Evolutionary conservation across 768 basidiomycete species (phyloP), one percentile per base, ranked within the genome.

Genomic region (Podaxis rugospora): DNA sequence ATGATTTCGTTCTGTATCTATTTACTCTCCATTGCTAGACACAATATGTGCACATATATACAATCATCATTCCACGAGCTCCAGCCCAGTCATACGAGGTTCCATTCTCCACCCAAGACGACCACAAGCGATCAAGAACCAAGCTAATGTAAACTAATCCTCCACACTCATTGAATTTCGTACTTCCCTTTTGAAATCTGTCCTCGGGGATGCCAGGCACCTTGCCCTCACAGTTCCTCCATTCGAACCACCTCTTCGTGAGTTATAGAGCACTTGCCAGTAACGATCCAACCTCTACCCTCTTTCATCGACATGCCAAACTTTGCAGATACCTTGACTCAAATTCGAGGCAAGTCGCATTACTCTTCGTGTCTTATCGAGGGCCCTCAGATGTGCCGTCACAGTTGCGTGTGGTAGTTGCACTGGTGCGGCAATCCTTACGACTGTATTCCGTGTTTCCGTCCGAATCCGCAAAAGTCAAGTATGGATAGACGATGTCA

Each of bases 11-110:
- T 37, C 46, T 14, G 25, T 39, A n/a, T 9, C 53, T 35, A 23
- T 53, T 65, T 42, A 51, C 50, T 63, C 25, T 63, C 57, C 51
- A 54, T 63, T 60, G 64, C 61, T 39, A 64, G 64, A 57, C 54
- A 60, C 36, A 39, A 46, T 52, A 47, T 64, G 55, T 40, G 53
- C 49, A 53, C 23, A 50, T 55, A 52, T 46, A 40, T 54, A 18
- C 21, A 11, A 2, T 49, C 25, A 49, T 25, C 16, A 16, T 21
- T 7, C 14, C 18, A 21, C 5, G 42, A 44, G 7, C 16, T n/a
- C n/a, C 9, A 44, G 42, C 18, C 16, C 16, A 16, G 18, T 44
- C 42, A 44, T 6, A 44, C 14, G 42, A 44, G n/a, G 18, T 14
- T 21, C 18, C 18, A 5, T 6, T 9, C 42, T 44, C 42, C n/a